These are phyloP conservation scores for Linnemannia exigua DNA, from an alignment of 192 early-diverging fungal species.

Conservation along the genomic window DNA sequence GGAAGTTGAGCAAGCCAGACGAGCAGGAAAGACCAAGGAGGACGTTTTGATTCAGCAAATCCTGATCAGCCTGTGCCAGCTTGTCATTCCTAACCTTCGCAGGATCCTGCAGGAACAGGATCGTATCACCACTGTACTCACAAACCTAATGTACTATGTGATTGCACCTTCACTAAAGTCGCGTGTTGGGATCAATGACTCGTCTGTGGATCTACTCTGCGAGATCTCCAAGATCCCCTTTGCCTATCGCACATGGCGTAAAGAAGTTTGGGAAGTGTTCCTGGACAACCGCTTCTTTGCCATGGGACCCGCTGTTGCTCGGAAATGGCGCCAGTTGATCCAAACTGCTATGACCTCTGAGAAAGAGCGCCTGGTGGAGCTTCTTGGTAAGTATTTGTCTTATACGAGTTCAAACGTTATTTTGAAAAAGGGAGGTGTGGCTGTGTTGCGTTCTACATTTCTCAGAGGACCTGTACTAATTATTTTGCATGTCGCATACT, in stretches of 20 bases:
- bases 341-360: constrained; percentile 79
- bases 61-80: constrained; percentile 60
- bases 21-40: constrained; percentile 72
- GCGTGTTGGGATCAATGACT: constrained; percentile 51
- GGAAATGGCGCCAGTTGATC: constrained; percentile 80
- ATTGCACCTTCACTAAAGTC: constrained; percentile 77
- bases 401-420: background rate
- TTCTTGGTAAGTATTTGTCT: constrained; percentile 64
- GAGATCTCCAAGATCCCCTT: constrained; percentile 75
- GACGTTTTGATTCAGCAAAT: constrained; percentile 75
- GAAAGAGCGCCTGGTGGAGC: constrained; percentile 81
- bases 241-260: constrained; percentile 75
- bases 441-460: background rate
- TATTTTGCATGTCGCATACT: background rate
- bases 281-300: constrained; percentile 78
- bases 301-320: constrained; percentile 64
- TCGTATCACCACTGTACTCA: constrained; percentile 69
- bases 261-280: constrained; percentile 86
- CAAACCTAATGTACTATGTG: constrained; percentile 88
- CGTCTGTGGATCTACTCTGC: constrained; percentile 70
- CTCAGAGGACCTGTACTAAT: background rate
- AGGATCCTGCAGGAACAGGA: constrained; percentile 83
- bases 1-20: constrained; percentile 57
- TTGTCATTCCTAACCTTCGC: constrained; percentile 78
- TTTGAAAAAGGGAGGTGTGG: background rate